These are phyloP conservation scores for Xenoacremonium recifei DNA, from an alignment of 2,329 filamentous ascomycete species.

Conservation along the genomic window DNA sequence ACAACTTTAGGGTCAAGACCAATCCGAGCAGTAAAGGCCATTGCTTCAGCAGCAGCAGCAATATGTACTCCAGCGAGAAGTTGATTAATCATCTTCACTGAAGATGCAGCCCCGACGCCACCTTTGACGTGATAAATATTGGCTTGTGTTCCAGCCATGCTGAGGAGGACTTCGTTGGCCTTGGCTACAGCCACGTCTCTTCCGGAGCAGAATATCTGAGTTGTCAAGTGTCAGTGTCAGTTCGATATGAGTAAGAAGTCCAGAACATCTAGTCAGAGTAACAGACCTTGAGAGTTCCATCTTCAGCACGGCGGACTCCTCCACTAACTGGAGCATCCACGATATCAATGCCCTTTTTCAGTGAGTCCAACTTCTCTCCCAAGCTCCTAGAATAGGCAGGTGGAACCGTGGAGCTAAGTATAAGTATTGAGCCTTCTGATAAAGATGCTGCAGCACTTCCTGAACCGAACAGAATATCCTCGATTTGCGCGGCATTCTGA, in stretches of 20 bases:
- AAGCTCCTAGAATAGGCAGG: constrained; percentile 27
- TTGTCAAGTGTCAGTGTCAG: constrained; percentile 2
- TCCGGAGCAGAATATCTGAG: constrained; percentile 34
- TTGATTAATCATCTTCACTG: constrained; percentile 58
- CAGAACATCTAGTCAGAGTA: too few relatives aligned
- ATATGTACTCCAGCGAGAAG: constrained; percentile 59
- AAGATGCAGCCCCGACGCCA: constrained; percentile 51
- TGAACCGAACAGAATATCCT: constrained; percentile 30
- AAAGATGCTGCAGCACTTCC: constrained; percentile 27
- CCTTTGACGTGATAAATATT: constrained; percentile 48
- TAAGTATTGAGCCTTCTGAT: constrained; percentile 26
- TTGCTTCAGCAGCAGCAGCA: constrained; percentile 52
- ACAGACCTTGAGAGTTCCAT: constrained; percentile 34
- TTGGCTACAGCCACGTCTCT: constrained; percentile 18
- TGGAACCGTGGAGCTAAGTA: constrained; percentile 36
- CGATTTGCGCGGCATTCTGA: constrained; percentile 32
- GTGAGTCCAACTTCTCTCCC: constrained; percentile 13
- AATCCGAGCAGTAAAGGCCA: constrained; percentile 53
- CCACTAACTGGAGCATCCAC: constrained; percentile 38
- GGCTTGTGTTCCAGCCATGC: constrained; percentile 29
- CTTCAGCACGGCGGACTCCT: constrained; percentile 34
- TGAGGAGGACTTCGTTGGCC: constrained; percentile 24
- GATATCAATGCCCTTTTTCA: constrained; percentile 27
- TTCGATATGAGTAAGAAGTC: too few relatives aligned
- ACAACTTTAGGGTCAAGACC: constrained; percentile 50